Percentiles rank a stretch among this genome's conserved stretches.
phyloP scores from a whole-genome alignment of 2,329 filamentous ascomycete genomes.

The Alternaria arborescens region DNA sequence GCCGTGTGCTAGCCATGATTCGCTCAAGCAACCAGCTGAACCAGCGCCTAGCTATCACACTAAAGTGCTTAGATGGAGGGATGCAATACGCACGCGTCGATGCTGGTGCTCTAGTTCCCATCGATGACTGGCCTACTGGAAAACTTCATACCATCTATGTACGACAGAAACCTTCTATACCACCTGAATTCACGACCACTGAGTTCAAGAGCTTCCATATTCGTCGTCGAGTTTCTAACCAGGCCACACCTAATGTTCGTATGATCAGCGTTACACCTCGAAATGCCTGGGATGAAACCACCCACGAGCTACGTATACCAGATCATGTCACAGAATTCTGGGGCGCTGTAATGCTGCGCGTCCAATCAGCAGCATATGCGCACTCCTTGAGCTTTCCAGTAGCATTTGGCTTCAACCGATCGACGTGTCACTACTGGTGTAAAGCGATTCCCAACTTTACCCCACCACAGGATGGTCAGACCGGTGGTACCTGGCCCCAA shows the following conservation, averaged over 20 bases:
- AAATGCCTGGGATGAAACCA: conserved; percentile 22
- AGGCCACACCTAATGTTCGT: conserved; percentile 25
- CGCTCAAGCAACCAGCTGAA: conserved; percentile 33
- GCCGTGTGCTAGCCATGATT: conserved; percentile 27
- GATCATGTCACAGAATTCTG: conserved; percentile 17
- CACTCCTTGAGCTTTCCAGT: conserved; percentile 31
- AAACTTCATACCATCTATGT: conserved; percentile 35
- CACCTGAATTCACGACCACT: conserved; percentile 29
- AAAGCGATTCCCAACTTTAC: conserved; percentile 23
- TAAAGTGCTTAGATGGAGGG: conserved; percentile 32
- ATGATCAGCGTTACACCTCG: conserved; percentile 29
- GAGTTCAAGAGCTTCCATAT: conserved; percentile 34
- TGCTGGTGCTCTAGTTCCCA: conserved; percentile 63
- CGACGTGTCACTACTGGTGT: conserved; percentile 36
- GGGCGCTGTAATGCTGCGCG: conserved; percentile 27
- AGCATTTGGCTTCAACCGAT: conserved; percentile 31
- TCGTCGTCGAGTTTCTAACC: conserved; percentile 25
- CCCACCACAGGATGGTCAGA: conserved; percentile 16
- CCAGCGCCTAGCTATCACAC: conserved; percentile 33
- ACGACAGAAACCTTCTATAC: conserved; percentile 33
- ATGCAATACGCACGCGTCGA: conserved; percentile 48
- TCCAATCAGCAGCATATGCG: conserved; percentile 26
- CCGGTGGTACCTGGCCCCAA: conserved; percentile 23
- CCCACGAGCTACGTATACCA: conserved; percentile 29
- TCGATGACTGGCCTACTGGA: conserved; percentile 49